Percentiles rank a stretch among this genome's conserved stretches.
Evolutionary conservation across 1,139 yeast species (phyloP).

Genomic region (Yamadazyma diddensiae): DNA sequence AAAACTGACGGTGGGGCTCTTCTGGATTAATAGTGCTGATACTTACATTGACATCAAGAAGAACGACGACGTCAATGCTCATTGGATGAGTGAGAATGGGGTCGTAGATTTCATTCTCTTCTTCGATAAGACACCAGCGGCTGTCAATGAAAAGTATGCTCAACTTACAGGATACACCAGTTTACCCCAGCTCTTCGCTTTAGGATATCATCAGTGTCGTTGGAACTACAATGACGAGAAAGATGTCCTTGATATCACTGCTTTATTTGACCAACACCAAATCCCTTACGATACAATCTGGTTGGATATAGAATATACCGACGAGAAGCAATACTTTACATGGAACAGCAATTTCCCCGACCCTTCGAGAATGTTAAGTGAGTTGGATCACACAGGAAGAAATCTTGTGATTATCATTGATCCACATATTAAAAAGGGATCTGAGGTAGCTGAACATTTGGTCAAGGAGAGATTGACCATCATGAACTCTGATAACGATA

Average conservation of each 20-base stretch:
- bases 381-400: constrained; percentile 69
- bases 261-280: constrained; percentile 64
- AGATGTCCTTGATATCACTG: constrained; percentile 71
- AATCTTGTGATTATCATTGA: constrained; percentile 84
- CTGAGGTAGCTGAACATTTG: constrained; percentile 58
- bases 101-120: constrained; percentile 71
- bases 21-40: constrained; percentile 94
- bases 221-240: constrained; percentile 93
- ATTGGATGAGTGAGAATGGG: constrained; percentile 95
- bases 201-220: constrained; percentile 94
- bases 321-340: constrained; percentile 81
- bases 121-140: constrained; percentile 59
- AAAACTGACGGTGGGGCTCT: constrained; percentile 65
- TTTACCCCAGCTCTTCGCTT: constrained; percentile 76
- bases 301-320: constrained; percentile 94
- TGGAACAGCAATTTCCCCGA: constrained; percentile 84
- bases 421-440: constrained; percentile 81
- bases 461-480: constrained; percentile 34
- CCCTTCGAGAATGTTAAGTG: constrained; percentile 63
- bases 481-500: constrained; percentile 36
- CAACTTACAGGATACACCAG: constrained; percentile 69
- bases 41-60: constrained; percentile 76
- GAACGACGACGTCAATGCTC: constrained; percentile 44
- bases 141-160: constrained; percentile 63
- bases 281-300: constrained; percentile 93